A percentile compares a stretch with the other conserved stretches of the same genome.
Evolutionary conservation across 106 monocot species (phyloP).

Genomic region (Cymbidium sinense): DNA sequence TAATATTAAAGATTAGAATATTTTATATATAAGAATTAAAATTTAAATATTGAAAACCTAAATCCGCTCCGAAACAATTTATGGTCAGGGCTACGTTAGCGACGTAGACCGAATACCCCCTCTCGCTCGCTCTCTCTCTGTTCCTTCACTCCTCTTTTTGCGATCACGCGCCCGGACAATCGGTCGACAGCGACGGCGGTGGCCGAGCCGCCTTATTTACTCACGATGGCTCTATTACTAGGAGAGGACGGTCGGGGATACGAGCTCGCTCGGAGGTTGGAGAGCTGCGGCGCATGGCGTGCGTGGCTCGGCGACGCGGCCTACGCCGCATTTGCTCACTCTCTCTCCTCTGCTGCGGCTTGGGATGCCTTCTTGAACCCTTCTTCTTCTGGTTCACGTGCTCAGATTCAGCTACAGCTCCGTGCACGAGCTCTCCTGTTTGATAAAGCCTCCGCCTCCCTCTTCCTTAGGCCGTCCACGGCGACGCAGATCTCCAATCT

Average conservation of each 20-base stretch:
- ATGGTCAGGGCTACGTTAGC: too few species aligned
- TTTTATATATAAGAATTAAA: too few species aligned
- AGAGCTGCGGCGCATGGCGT: conserved; percentile 76
- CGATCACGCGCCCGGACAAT: background rate
- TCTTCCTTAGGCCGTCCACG: conserved; percentile 23
- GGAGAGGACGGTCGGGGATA: conserved; percentile 83
- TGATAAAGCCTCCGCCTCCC: conserved; percentile 74
- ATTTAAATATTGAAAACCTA: too few species aligned
- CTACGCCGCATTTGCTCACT: conserved; percentile 50
- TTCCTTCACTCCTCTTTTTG: too few species aligned
- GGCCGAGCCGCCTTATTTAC: background rate
- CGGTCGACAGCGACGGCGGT: background rate
- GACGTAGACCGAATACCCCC: too few species aligned
- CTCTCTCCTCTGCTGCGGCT: conserved; percentile 58
- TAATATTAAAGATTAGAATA: too few species aligned
- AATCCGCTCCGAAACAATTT: too few species aligned
- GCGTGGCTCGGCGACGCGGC: conserved; percentile 78
- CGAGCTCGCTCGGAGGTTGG: conserved; percentile 72
- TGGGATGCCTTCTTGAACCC: conserved; percentile 93
- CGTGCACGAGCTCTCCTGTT: conserved; percentile 78
- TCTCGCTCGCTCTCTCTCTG: too few species aligned
- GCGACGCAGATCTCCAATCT: conserved; percentile 23
- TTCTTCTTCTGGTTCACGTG: conserved; percentile 7
- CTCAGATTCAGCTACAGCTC: conserved; percentile 79
- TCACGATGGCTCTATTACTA: conserved; percentile 9